These are phyloP conservation scores for Bruguiera sexangula DNA, from an alignment of 345 rosid species.

Conservation along the genomic window DNA sequence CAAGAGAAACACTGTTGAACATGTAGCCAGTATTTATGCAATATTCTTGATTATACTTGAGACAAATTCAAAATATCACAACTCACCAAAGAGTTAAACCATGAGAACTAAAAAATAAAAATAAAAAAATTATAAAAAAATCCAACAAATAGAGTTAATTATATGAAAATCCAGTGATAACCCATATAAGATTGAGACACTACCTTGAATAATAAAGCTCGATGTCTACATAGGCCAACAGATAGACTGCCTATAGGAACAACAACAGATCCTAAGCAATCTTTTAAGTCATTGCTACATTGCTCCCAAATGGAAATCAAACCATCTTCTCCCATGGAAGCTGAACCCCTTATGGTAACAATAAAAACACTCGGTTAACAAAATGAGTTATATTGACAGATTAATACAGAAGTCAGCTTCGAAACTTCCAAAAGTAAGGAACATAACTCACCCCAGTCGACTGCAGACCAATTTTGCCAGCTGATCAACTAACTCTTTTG, in stretches of 20 bases:
- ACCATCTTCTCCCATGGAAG: constrained; percentile 60
- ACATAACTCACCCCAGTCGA: constrained; percentile 78
- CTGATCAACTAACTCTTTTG: constrained; percentile 90
- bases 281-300: constrained; percentile 73
- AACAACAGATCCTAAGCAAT: constrained; percentile 76
- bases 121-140: background rate
- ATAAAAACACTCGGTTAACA: constrained; percentile 27
- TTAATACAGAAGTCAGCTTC: constrained; percentile 8
- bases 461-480: constrained; percentile 89
- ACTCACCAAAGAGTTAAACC: background rate
- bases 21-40: background rate
- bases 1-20: background rate
- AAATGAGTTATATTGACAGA: constrained; percentile 6
- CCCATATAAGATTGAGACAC: background rate
- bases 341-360: constrained; percentile 63
- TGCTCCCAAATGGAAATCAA: constrained; percentile 70
- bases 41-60: background rate
- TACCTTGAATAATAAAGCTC: constrained; percentile 92
- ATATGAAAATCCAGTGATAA: background rate
- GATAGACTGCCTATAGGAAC: constrained; percentile 91
- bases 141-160: too few relatives aligned
- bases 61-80: background rate
- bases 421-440: constrained; percentile 12
- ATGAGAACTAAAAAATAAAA: background rate
- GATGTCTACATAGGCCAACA: constrained; percentile 93